Percentiles rank a stretch among this genome's conserved stretches.
Evolutionary conservation across 116 monocot genomes (phyloP).

Genomic region (Papilionanthe hybrid): DNA sequence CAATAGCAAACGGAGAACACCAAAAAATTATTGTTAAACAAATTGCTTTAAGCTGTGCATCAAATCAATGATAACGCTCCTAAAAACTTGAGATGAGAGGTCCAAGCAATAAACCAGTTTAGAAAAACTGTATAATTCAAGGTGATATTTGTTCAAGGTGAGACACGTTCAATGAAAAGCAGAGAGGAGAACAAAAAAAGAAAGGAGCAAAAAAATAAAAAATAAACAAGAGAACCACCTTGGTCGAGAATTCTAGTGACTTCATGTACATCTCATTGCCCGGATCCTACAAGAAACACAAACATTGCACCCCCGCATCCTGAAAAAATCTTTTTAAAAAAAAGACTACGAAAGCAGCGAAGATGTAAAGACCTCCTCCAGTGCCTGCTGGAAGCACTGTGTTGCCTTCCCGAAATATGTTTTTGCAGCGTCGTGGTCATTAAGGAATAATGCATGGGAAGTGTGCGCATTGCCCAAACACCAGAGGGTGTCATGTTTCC

Average conservation of each 20-base stretch:
- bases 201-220: background rate
- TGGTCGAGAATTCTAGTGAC: conserved; percentile 13
- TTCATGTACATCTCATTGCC: conserved; percentile 18
- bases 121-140: background rate
- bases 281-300: conserved; percentile 15
- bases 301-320: background rate
- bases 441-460: conserved; percentile 39
- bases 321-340: background rate
- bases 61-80: background rate
- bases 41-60: background rate
- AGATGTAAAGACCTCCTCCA: conserved; percentile 29
- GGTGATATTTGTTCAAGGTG: background rate
- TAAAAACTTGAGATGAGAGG: background rate
- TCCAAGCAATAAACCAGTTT: background rate
- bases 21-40: background rate
- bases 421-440: conserved; percentile 31
- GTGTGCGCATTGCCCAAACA: conserved; percentile 91
- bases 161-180: background rate
- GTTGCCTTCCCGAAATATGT: conserved; percentile 45
- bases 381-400: conserved; percentile 42
- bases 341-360: background rate
- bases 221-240: conserved; percentile 2
- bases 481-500: conserved; percentile 74
- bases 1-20: background rate
- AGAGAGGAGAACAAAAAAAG: background rate